These are phyloP conservation scores for Carallia pectinifolia DNA, from an alignment of 345 rosid genomes.

Conservation along the genomic window DNA sequence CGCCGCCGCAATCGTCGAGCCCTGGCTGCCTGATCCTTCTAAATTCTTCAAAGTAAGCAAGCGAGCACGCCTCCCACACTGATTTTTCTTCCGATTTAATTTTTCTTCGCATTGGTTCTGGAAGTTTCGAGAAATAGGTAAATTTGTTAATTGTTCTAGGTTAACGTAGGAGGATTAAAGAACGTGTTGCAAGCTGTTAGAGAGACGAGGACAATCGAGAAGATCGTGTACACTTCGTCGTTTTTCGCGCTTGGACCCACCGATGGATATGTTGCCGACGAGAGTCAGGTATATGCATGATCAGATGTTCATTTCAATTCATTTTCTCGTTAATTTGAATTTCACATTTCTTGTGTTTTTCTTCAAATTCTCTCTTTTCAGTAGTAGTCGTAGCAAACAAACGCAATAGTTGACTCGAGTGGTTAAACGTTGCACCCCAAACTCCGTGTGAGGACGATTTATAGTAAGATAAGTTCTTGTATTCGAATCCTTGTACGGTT, in stretches of 20 bases:
- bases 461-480: no score
- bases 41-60: slow-evolving; percentile 60
- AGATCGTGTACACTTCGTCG: slow-evolving; percentile 80
- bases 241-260: slow-evolving; percentile 89
- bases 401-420: no score
- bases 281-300: slow-evolving; percentile 42
- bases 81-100: background rate
- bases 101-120: no score
- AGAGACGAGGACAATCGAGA: slow-evolving; percentile 52
- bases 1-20: slow-evolving; percentile 82
- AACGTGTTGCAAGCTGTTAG: slow-evolving; percentile 62
- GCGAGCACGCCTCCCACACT: background rate
- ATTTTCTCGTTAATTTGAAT: no score
- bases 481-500: no score
- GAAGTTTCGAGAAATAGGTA: background rate
- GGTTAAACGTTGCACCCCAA: no score
- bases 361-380: no score
- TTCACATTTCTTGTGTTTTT: background rate
- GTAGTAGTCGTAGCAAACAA: no score
- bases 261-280: slow-evolving; percentile 72
- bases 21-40: slow-evolving; percentile 88
- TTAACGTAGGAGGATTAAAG: slow-evolving; percentile 82
- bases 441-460: no score
- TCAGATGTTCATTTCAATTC: no score
- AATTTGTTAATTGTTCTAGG: slow-evolving; percentile 34